phyloP scores from a whole-genome alignment of 768 basidiomycete species.

The Russula dissimulans region DNA sequence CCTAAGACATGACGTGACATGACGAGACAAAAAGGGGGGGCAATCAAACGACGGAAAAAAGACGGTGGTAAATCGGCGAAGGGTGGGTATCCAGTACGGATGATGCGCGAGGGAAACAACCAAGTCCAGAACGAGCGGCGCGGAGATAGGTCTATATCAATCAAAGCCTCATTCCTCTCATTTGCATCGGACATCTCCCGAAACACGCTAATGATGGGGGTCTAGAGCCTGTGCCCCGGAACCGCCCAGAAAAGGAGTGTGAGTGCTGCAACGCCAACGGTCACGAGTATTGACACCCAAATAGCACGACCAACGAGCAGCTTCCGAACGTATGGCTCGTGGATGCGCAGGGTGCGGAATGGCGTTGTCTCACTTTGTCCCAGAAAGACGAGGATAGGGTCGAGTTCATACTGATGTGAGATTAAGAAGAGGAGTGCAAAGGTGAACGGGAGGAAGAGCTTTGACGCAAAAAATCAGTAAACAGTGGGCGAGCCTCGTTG shows the following conservation, averaged over 20 bases:
- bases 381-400: slow-evolving; percentile 90
- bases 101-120: background rate
- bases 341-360: slow-evolving; percentile 85
- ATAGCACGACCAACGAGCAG: slow-evolving; percentile 82
- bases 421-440: slow-evolving; percentile 85
- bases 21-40: background rate
- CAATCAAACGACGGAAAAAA: background rate
- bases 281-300: slow-evolving; percentile 80
- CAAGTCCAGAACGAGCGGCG: background rate
- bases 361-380: slow-evolving; percentile 94
- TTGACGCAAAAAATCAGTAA: slow-evolving; percentile 5
- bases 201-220: background rate
- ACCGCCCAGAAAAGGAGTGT: slow-evolving; percentile 95
- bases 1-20: slow-evolving; percentile 7
- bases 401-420: slow-evolving; percentile 94
- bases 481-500: background rate
- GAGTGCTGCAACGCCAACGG: slow-evolving; percentile 64
- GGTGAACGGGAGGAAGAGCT: slow-evolving; percentile 94
- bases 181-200: background rate
- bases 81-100: slow-evolving; percentile 16
- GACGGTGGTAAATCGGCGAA: background rate
- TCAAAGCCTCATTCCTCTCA: background rate
- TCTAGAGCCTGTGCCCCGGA: slow-evolving; percentile 80
- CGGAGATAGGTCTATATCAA: background rate
- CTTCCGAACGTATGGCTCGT: slow-evolving; percentile 91